Percentiles rank a stretch among this genome's conserved stretches.
These are phyloP conservation scores for Naumovozyma castellii DNA, from an alignment of 805 yeast species.

Conservation along the genomic window DNA sequence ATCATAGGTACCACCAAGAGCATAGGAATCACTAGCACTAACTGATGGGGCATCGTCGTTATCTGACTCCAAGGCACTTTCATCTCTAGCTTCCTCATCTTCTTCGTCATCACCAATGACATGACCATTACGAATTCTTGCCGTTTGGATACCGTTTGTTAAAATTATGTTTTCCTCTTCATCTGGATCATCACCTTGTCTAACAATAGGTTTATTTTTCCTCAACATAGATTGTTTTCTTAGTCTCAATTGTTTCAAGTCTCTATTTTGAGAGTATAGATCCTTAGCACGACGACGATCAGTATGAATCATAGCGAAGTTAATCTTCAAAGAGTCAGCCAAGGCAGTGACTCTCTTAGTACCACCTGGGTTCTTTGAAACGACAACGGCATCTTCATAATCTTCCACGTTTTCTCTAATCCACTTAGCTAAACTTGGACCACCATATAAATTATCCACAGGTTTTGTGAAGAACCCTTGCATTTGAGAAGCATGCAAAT, in stretches of 20 bases:
- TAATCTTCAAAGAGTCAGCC: conserved; percentile 92
- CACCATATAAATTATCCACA: conserved; percentile 92
- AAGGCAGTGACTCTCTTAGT: conserved; percentile 95
- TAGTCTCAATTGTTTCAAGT: conserved; percentile 28
- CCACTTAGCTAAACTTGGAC: conserved; percentile 95
- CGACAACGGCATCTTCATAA: conserved; percentile 84
- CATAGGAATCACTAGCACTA: conserved; percentile 37
- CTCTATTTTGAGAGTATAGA: conserved; percentile 35
- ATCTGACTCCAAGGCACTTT: conserved; percentile 26
- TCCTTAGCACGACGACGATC: conserved; percentile 89
- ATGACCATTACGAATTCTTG: conserved; percentile 92
- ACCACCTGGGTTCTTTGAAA: conserved; percentile 98
- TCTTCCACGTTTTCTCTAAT: conserved; percentile 82
- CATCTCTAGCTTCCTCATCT: conserved; percentile 25
- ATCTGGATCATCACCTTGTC: conserved; percentile 38
- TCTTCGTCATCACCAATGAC: conserved; percentile 79
- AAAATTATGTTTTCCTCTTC: conserved; percentile 60
- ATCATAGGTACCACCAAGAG: conserved; percentile 73
- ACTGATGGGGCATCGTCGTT: conserved; percentile 20
- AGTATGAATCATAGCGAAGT: conserved; percentile 98
- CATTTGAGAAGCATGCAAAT: conserved; percentile 93
- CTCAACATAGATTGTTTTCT: conserved; percentile 42
- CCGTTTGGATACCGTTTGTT: conserved; percentile 82
- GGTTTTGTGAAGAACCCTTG: conserved; percentile 97
- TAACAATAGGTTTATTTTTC: conserved; percentile 35